Evolutionary conservation across 2,329 filamentous ascomycete species (phyloP), one percentile per base, ranked within the genome.

Genomic region (Pseudogymnoascus sp.): DNA sequence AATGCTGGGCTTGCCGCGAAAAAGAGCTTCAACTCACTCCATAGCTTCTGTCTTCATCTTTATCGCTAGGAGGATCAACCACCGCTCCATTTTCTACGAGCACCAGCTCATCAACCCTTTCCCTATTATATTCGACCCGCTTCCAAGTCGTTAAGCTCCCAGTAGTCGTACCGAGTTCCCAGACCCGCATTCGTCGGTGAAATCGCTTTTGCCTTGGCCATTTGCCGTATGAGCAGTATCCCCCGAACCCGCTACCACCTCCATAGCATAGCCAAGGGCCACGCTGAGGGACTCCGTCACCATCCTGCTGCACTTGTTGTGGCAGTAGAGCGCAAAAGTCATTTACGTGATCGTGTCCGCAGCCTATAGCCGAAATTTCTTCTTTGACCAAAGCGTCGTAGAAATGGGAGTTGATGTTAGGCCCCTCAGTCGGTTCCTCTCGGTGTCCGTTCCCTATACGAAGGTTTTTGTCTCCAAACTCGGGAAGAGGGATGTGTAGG

Each of bases 251-350:
- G 52, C 86, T 85, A 31, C 89, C 93, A 43, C 93, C 93, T 11
- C 87, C 92, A 75, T 97, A 96, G 79, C 93, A 97, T 90, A 97
- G 96, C 93, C 93, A 97, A 2, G 96, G 78, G 41, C 88, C 83
- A 0, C 86, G 85, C 52, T 69, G 67, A 18, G 79, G 75, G 40
- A 76, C 35, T 61, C 61, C 49, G 55, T 65, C 49, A 59, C 59
- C 58, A 63, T 65, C 60, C 59, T 66, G 62, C 67, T 67, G 64
- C 64, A 61, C 61, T 63, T 68, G 25, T 68, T 67, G 69, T 68
- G 67, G 71, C 62, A 71, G 66, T 7, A 96, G 81, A 68, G 89
- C 88, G 75, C 93, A 97, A 75, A 96, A 97, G 71, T 97, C 93
- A 73, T 97, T 97, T 67, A 89, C 92, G 72, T 97, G 93, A 72